Evolutionary conservation across 1,284 basidiomycete species (phyloP), one percentile per base, ranked within the genome.

Genomic region (Somion occarium): DNA sequence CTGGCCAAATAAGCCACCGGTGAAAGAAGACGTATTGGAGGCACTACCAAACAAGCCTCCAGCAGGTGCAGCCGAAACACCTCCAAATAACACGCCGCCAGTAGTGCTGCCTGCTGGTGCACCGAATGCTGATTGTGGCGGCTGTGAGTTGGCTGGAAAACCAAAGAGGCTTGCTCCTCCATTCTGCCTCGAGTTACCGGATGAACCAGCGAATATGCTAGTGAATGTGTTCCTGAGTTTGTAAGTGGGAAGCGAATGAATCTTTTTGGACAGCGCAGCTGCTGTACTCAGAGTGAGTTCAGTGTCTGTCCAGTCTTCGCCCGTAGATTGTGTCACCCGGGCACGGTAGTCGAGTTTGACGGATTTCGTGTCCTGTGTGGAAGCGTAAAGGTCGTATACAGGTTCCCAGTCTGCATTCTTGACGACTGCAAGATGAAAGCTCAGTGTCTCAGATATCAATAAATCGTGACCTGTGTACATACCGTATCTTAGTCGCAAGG

Each of bases 271-370:
- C 24, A 23, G 24, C 9, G 25, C 13, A 44, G 23, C 20, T 3
- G 74, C 71, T 0, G 80, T 82, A 63, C 76, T 82, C n/a, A 85
- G 67, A 1, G 73, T 77, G 23, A 85, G 69, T 0, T 65, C 56
- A 0, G 75, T 47, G 15, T 60, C 43, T 12, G 57, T 69, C 82
- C 82, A 85, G 53, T 82, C 77, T 59, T 85, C 83, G 7, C 82
- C 82, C 0, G 82, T 82, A 53, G 59, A 65, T 58, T 85, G 82
- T 0, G 63, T 65, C 50, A 85, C 70, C 27, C 69, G 68, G 0
- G 81, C 80, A 20, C 78, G 75, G 57, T 82, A 83, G 54, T 80
- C 74, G 1, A 85, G 68, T 0, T 73, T 58, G 20, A 82, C 72
- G 0, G 70, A 64, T 2, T 70, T 58, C 0, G 72, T 68, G 19